Conservation (phyloP, 371 early-diverging fungal species). For the Rhizopus sp. region DNA sequence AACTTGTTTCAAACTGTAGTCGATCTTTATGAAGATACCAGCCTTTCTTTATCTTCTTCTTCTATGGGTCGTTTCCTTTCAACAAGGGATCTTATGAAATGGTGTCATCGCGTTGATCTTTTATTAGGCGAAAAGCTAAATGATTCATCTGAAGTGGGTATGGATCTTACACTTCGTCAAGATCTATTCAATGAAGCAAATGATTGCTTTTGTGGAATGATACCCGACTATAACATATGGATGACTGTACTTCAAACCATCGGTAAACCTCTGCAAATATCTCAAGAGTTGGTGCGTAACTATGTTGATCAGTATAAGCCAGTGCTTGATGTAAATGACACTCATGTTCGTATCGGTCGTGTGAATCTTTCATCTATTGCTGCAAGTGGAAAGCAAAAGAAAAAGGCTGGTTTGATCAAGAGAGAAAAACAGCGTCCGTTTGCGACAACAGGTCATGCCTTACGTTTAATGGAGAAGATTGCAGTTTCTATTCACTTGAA, state of each 20-base stretch:
- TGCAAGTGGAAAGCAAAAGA: constrained; percentile 33
- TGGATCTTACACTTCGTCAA: constrained; percentile 51
- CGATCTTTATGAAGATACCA: constrained; percentile 59
- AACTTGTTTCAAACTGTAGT: constrained; percentile 62
- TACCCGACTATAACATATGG: constrained; percentile 71
- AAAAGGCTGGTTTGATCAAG: constrained; percentile 34
- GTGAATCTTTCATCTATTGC: constrained; percentile 57
- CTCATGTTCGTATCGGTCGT: constrained; percentile 67
- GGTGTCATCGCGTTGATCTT: constrained; percentile 75
- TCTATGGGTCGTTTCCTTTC: constrained; percentile 64
- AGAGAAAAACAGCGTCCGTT: constrained; percentile 61
- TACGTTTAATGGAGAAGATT: constrained; percentile 80
- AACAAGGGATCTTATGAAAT: constrained; percentile 83
- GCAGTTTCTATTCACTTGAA: constrained; percentile 79
- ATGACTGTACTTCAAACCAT: constrained; percentile 60
- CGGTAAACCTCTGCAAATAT: constrained; percentile 76
- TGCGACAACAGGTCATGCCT: constrained; percentile 80
- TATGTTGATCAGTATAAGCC: constrained; percentile 79
- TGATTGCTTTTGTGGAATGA: constrained; percentile 89
- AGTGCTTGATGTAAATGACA: constrained; percentile 44
- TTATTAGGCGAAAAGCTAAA: constrained; percentile 42
- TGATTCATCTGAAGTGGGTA: constrained; percentile 28
- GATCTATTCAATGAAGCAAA: constrained; percentile 82
- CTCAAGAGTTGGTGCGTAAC: constrained; percentile 69
- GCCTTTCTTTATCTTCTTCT: constrained; percentile 51